A percentile compares a stretch with the other conserved stretches of the same genome.
phyloP scores from a whole-genome alignment of 345 rosid species.

The Jatropha curcas region DNA sequence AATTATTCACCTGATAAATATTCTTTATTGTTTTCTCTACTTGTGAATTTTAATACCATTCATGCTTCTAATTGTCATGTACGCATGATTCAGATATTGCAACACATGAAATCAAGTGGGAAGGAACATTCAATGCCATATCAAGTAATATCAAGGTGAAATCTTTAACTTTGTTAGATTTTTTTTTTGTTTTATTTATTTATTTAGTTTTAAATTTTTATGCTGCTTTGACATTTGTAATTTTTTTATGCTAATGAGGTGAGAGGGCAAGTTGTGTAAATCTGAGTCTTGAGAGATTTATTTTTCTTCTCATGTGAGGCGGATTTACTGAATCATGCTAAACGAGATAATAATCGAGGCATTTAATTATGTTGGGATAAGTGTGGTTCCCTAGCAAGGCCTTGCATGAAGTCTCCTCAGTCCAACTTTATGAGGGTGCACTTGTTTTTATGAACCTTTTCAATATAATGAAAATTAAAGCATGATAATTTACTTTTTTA shows the following conservation, averaged over 20 bases:
- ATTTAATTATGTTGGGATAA: neutral
- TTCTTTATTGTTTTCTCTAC: conserved; percentile 3
- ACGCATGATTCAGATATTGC: conserved; percentile 62
- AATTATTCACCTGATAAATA: conserved; percentile 8
- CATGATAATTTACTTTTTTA: no score
- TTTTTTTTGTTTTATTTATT: conserved; percentile 3
- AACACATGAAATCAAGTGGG: conserved; percentile 97
- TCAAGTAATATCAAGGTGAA: conserved; percentile 97
- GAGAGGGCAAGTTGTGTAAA: neutral
- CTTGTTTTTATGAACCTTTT: no score
- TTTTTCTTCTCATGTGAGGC: conserved; percentile 1
- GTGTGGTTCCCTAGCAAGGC: no score
- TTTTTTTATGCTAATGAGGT: neutral
- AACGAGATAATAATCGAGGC: conserved; percentile 1
- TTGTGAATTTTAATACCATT: neutral
- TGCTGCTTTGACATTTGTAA: neutral
- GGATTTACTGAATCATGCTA: neutral
- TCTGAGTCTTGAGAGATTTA: neutral
- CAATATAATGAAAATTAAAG: no score
- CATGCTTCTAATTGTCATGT: neutral
- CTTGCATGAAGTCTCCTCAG: no score
- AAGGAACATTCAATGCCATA: conserved; percentile 99
- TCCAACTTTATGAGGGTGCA: neutral
- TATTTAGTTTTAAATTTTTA: conserved; percentile 1
- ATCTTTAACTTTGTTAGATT: neutral